Evolutionary conservation across 768 basidiomycete species (phyloP).

Genomic region (Pisolithus tinctorius): DNA sequence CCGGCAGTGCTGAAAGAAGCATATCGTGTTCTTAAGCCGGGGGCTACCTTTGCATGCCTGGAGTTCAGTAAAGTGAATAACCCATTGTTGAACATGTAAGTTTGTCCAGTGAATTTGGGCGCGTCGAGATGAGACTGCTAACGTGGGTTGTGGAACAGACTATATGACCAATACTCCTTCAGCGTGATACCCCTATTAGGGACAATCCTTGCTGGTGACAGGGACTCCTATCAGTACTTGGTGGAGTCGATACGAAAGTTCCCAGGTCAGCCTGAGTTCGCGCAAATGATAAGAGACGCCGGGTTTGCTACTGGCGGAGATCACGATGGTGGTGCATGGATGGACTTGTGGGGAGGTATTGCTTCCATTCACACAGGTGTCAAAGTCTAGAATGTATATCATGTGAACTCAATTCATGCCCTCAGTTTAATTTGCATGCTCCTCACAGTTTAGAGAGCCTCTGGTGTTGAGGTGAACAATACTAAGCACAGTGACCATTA

Average conservation of each 20-base stretch:
- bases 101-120: slow-evolving; percentile 9
- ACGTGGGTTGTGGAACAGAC: slow-evolving; percentile 34
- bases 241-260: slow-evolving; percentile 96
- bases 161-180: slow-evolving; percentile 96
- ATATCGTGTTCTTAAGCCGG: slow-evolving; percentile 90
- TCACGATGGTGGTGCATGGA: slow-evolving; percentile 79
- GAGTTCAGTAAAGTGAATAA: slow-evolving; percentile 94
- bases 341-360: slow-evolving; percentile 81
- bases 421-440: no score
- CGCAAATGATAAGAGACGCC: slow-evolving; percentile 80
- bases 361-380: slow-evolving; percentile 82
- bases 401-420: no score
- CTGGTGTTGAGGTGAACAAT: no score
- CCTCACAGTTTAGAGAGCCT: no score
- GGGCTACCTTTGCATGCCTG: slow-evolving; percentile 90
- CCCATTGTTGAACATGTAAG: slow-evolving; percentile 80
- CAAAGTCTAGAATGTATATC: slow-evolving; percentile 47
- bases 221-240: slow-evolving; percentile 94
- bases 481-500: no score
- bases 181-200: slow-evolving; percentile 90
- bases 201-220: slow-evolving; percentile 93
- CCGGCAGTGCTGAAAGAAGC: slow-evolving; percentile 85
- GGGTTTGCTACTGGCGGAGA: slow-evolving; percentile 73
- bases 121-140: slow-evolving; percentile 2
- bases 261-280: slow-evolving; percentile 82